Conservation (phyloP, 768 basidiomycete genomes). For the Thelephora aurantiotincta region DNA sequence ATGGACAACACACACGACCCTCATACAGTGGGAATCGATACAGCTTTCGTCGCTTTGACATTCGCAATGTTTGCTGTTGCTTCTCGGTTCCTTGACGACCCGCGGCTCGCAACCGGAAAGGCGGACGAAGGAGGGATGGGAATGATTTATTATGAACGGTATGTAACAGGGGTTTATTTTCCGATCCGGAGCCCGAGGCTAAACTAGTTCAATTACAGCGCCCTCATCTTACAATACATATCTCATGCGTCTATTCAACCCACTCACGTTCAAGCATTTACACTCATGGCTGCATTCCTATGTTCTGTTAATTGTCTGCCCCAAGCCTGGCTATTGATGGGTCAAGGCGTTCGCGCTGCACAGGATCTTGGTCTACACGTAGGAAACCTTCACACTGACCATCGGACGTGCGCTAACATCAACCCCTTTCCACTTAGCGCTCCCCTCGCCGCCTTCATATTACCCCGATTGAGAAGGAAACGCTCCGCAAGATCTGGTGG, state of each 20-base stretch:
- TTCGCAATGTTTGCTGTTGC: constrained; percentile 90
- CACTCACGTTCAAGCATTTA: constrained; percentile 81
- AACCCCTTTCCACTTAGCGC: constrained; percentile 33
- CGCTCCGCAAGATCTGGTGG: constrained; percentile 89
- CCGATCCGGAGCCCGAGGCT: background rate
- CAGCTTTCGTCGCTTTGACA: constrained; percentile 67
- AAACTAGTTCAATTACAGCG: constrained; percentile 27
- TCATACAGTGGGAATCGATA: constrained; percentile 39
- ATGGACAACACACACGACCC: constrained; percentile 58
- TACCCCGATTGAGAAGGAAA: constrained; percentile 72
- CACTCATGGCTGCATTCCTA: constrained; percentile 80
- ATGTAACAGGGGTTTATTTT: constrained; percentile 12
- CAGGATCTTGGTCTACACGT: constrained; percentile 91
- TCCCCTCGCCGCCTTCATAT: constrained; percentile 65
- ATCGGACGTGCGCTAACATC: constrained; percentile 1
- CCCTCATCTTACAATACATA: constrained; percentile 84
- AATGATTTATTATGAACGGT: constrained; percentile 86
- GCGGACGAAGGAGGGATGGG: constrained; percentile 77
- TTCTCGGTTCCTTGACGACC: constrained; percentile 64
- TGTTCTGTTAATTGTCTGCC: constrained; percentile 90
- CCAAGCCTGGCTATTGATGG: constrained; percentile 86
- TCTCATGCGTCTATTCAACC: constrained; percentile 77
- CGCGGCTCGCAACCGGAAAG: constrained; percentile 31
- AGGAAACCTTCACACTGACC: constrained; percentile 20
- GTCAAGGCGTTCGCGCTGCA: constrained; percentile 79